Conservation (phyloP, 2,329 filamentous ascomycete species). For the Botrytis byssoidea region DNA sequence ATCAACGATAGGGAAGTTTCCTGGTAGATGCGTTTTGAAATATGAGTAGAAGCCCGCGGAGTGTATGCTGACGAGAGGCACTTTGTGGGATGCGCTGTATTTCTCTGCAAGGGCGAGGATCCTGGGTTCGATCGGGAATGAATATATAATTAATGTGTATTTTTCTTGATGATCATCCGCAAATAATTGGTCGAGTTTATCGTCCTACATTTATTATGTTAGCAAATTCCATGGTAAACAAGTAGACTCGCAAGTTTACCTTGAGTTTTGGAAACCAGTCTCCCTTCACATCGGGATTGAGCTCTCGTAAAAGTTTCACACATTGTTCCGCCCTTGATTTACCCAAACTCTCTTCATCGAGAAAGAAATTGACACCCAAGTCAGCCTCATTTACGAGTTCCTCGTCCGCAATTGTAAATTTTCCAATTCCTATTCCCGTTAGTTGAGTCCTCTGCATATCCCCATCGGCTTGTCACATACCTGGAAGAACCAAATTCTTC, state of each 20-base stretch:
- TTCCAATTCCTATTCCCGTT: slow-evolving; percentile 66
- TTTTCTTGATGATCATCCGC: slow-evolving; percentile 38
- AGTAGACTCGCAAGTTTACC: slow-evolving; percentile 35
- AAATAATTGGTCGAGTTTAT: slow-evolving; percentile 32
- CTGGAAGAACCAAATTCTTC: slow-evolving; percentile 95
- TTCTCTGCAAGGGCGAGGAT: slow-evolving; percentile 50
- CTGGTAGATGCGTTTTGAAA: slow-evolving; percentile 75
- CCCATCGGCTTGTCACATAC: slow-evolving; percentile 42
- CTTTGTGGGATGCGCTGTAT: slow-evolving; percentile 55
- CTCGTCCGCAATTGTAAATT: slow-evolving; percentile 87
- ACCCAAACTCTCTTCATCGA: slow-evolving; percentile 76
- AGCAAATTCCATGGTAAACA: background rate
- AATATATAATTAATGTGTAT: slow-evolving; percentile 61
- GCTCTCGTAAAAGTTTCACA: slow-evolving; percentile 73
- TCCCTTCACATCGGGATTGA: slow-evolving; percentile 90
- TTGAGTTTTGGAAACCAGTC: slow-evolving; percentile 59
- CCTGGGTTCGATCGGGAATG: slow-evolving; percentile 55
- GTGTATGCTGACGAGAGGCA: slow-evolving; percentile 78
- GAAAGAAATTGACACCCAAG: slow-evolving; percentile 94
- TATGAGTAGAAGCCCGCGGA: slow-evolving; percentile 91
- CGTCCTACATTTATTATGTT: background rate
- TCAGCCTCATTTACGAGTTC: slow-evolving; percentile 75
- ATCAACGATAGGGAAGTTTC: slow-evolving; percentile 88
- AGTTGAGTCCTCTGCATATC: slow-evolving; percentile 17
- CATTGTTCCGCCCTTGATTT: slow-evolving; percentile 76